These are phyloP conservation scores for Fistulifera pelliculosa DNA, from an alignment of 108 stramenopile species.

Conservation along the genomic window DNA sequence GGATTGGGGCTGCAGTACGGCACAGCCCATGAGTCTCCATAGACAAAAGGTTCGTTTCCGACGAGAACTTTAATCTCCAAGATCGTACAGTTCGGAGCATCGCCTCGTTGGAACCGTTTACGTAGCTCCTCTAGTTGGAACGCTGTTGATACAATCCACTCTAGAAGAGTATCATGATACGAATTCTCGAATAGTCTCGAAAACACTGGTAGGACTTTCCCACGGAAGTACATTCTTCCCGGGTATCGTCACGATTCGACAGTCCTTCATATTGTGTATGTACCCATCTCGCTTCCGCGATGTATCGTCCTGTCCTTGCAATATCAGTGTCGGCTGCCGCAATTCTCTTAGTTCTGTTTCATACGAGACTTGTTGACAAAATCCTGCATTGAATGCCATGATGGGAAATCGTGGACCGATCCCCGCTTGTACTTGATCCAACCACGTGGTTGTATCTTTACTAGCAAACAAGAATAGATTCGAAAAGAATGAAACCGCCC, in stretches of 20 bases:
- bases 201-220: slow-evolving; percentile 27
- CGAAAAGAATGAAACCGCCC: slow-evolving; percentile 52
- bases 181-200: slow-evolving; percentile 10
- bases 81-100: too few species aligned
- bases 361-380: slow-evolving; percentile 41
- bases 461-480: slow-evolving; percentile 43
- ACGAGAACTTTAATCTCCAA: too few species aligned
- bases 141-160: too few species aligned
- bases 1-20: too few species aligned
- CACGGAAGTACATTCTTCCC: slow-evolving; percentile 59
- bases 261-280: slow-evolving; percentile 21
- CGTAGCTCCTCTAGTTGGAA: too few species aligned
- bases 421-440: slow-evolving; percentile 32
- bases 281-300: slow-evolving; percentile 30
- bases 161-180: too few species aligned
- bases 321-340: slow-evolving; percentile 32
- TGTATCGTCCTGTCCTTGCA: slow-evolving; percentile 42
- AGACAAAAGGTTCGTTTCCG: too few species aligned
- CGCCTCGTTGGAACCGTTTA: too few species aligned
- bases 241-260: slow-evolving; percentile 22
- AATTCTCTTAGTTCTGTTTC: slow-evolving; percentile 36
- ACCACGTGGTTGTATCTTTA: slow-evolving; percentile 43
- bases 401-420: slow-evolving; percentile 32
- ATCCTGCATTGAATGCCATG: slow-evolving; percentile 56
- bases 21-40: too few species aligned